Conservation (phyloP, 257 asterid genomes). For the Striga asiatica region DNA sequence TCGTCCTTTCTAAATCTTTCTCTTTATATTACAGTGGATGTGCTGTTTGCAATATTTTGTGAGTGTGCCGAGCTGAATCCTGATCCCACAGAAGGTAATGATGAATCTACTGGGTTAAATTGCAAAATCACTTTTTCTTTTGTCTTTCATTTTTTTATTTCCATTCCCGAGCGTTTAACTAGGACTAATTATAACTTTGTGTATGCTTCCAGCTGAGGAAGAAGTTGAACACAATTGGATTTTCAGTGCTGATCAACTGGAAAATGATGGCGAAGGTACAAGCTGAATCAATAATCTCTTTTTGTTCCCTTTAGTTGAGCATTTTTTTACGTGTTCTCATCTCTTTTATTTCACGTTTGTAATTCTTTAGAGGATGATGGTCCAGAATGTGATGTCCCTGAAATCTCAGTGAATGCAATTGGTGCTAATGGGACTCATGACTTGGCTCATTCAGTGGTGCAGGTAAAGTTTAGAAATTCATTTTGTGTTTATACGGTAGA, state of each 20-base stretch:
- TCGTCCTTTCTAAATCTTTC: too few species aligned
- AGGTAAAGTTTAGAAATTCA: too few species aligned
- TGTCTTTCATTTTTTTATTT: too few species aligned
- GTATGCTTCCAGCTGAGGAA: slow-evolving; percentile 33
- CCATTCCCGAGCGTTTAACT: neutral
- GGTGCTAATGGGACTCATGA: slow-evolving; percentile 80
- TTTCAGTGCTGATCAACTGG: slow-evolving; percentile 78
- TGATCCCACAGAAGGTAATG: slow-evolving; percentile 57
- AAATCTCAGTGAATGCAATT: slow-evolving; percentile 40
- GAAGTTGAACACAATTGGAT: slow-evolving; percentile 67
- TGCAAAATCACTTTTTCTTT: too few species aligned
- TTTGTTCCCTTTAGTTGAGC: neutral
- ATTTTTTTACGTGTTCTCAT: neutral
- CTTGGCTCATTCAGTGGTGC: slow-evolving; percentile 57
- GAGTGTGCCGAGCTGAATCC: slow-evolving; percentile 98
- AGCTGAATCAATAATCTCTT: neutral
- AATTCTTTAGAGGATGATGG: slow-evolving; percentile 43
- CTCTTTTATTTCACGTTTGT: neutral
- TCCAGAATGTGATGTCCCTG: slow-evolving; percentile 39
- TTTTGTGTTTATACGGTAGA: too few species aligned
- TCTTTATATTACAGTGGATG: slow-evolving; percentile 52
- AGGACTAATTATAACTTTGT: slow-evolving; percentile 3
- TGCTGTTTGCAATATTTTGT: slow-evolving; percentile 64
- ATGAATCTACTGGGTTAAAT: too few species aligned
- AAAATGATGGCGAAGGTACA: slow-evolving; percentile 36